Base-by-base conservation (phyloP, 2,329 filamentous ascomycete genomes). In the Apiospora marii region DNA sequence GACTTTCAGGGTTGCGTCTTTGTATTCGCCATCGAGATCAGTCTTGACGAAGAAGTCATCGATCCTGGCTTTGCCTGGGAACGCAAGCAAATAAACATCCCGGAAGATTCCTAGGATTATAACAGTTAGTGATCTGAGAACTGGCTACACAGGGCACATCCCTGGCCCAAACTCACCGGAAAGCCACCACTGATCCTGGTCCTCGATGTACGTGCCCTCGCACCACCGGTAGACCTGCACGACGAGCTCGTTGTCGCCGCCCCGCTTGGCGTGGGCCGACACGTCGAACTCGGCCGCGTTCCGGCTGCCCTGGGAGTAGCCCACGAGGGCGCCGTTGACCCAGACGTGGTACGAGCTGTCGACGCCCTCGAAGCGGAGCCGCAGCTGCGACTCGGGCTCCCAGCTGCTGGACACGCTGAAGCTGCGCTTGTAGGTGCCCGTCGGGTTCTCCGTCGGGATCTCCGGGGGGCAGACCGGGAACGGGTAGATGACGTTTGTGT, bases 211-310 rank as follows among this genome's bases (percentile, higher is more conserved):
- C 0, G 88, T 89, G 1, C 89, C 92, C 75, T 93, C 91, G 14
- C 87, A 92, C 84, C 89, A 92, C 77, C 93, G 91, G 74, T 93
- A 93, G 0, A 93, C 92, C n/a, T 87, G 84, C 0, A 93, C 90
- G 13, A 87, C 85, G 0, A 94, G 78, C 58, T 85, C 85, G 74
- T 92, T 93, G 48, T 81, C 78, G 3, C 76, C 83, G 5, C 81
- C 80, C 8, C 79, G 75, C 24, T 74, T 81, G 22, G 90, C 80
- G 49, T 85, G 80, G 0, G 82, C 76, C 0, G 90, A 90, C 16
- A 94, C 83, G 74, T 94, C 92, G 75, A 93, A 94, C 77, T 94
- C 92, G 10, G 90, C 87, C 0, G 92, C 86, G 75, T 94, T 94
- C 49, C 92, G 85, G 13, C 89, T 89, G 0, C 92, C 92, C 77